Base-by-base conservation (phyloP, 2,329 filamentous ascomycete genomes). In the Colletotrichum sp. region DNA sequence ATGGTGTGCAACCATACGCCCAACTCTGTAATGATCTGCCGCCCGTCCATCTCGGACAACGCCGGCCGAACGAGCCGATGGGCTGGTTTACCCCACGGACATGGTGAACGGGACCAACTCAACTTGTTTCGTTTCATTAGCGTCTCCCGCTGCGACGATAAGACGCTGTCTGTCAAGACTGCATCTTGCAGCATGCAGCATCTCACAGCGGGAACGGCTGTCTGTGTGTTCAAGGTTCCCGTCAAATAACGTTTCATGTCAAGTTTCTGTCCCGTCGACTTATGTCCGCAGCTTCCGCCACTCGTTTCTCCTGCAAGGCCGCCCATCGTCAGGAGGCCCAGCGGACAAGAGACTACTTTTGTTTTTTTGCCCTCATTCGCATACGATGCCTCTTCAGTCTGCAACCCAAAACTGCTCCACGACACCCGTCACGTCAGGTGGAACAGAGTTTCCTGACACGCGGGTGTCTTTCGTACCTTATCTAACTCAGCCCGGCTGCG, bases 231-330 rank as follows among this genome's bases (percentile, higher is more conserved):
- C 6, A 73, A 43, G 33, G 61, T 29, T 57, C 36, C 34, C 62
- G 24, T 58, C 47, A 34, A 62, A 66, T 27, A 31, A 57, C 57
- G 72, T 74, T 74, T 74, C 72, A 74, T 58, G 68, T n/a, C 57
- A 24, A 61, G 58, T 43, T 47, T 43, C 21, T 27, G 43, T 21
- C 27, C 55, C 21, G 34, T 31, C 55, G 12, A 34, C 18, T 13
- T 18, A 34, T 7, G 55, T 61, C 66, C 31, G 66, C 55, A 34
- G 55, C 66, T 68, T 51, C 66, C 66, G 66, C 66, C 16, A 33
- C 24, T 21, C 54, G 13, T 33, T 13, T 51, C 43, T 21, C 62
- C 24, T 33, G 55, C 55, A 33, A 33, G 55, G 55, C 24, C 55
- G 55, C n/a, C 43, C 43, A 51, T 58, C 16, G 27, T 33, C 55